Conservation (phyloP, 805 yeast species). For the Candida orba region DNA sequence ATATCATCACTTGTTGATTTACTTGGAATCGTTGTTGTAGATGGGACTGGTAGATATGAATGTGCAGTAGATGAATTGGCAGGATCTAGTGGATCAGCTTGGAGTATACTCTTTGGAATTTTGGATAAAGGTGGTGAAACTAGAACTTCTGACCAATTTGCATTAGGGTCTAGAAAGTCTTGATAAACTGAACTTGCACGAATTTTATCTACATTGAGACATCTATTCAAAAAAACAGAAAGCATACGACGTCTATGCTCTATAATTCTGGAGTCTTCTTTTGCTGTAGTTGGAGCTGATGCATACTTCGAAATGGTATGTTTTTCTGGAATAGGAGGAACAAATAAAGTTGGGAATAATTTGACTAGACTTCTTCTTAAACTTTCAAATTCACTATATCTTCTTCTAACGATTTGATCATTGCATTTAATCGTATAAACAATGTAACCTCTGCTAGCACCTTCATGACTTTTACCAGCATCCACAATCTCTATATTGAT, state of each 20-base stretch:
- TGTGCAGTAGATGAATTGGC: conserved; percentile 50
- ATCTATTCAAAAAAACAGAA: conserved; percentile 73
- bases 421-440: conserved; percentile 71
- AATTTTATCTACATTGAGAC: conserved; percentile 52
- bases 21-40: conserved; percentile 25
- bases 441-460: conserved; percentile 66
- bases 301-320: conserved; percentile 48
- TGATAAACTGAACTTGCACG: conserved; percentile 58
- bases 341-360: conserved; percentile 69
- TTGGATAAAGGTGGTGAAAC: conserved; percentile 45
- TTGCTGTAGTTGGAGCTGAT: conserved; percentile 34
- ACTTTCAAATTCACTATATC: conserved; percentile 90
- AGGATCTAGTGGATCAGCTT: conserved; percentile 59
- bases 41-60: conserved; percentile 55
- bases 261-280: conserved; percentile 37
- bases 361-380: conserved; percentile 64
- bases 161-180: conserved; percentile 81
- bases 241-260: conserved; percentile 75
- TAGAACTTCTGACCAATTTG: conserved; percentile 81
- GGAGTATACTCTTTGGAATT: conserved; percentile 45
- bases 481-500: conserved; percentile 48
- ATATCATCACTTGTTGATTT: conserved; percentile 29
- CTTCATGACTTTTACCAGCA: conserved; percentile 83
- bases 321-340: conserved; percentile 93
- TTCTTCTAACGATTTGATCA: conserved; percentile 61